Evolutionary conservation across 176 grass and related monocot species (phyloP), one percentile per base, ranked within the genome.

Genomic region (Oryza nivara): DNA sequence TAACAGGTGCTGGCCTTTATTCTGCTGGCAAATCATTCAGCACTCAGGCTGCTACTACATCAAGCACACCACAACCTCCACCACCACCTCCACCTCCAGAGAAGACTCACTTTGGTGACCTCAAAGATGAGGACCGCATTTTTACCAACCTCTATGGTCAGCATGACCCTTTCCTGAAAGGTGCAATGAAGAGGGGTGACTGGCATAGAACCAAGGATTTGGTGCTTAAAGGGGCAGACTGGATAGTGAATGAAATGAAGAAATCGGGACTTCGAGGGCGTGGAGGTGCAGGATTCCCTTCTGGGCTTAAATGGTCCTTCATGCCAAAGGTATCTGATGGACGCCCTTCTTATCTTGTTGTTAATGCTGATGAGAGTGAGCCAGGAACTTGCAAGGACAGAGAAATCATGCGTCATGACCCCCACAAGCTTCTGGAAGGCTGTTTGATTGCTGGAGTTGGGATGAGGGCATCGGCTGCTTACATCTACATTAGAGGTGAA

Each of bases 281-380:
- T 82, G 95, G 92, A 76, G 95, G 95, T 83, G 95, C 95, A 47
- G 95, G 95, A 51, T 97, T 97, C 64, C 92, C 95, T 45, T 94
- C 92, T 35, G 95, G 95, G 35, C 88, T 97, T 61, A 97, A 97
- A 88, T 97, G 95, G 90, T 97, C 95, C 30, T 97, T 97, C 85
- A 97, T 97, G 92, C 95, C 95, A 30, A 94, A 97, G 88, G 92
- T 95, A 20, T 95, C 90, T 35, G 95, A 97, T 82, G 92, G 90
- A 6, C 88, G 90, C 11, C 92, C 95, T 78, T 97, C 92, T 19
- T 94, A 94, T 85, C 92, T 97, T 83, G 92, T 97, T 44, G 90
- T 97, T 76, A 97, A 97, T 86, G 95, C 95, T 82, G 95, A 97
- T 91, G 95, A 97, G 90, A 94, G 92, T 79, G 88, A 97, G 66